phyloP scores from a whole-genome alignment of 306 rosid species.

The Fragaria nilgerrensis region DNA sequence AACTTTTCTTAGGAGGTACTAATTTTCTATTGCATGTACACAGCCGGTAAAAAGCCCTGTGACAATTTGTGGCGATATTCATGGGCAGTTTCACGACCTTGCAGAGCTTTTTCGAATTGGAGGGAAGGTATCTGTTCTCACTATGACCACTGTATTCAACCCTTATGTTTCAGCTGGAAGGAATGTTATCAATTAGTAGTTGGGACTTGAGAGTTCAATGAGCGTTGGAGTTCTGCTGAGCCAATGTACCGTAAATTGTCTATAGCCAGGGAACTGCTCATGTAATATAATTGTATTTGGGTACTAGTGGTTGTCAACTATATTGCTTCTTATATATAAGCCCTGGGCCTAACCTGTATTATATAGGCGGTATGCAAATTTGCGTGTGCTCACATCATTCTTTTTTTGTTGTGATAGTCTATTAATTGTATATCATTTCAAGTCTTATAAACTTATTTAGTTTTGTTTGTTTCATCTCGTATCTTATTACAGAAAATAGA shows the following conservation, averaged over 20 bases:
- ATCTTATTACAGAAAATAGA: too few species aligned
- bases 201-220: conserved; percentile 32
- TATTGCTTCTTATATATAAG: background rate
- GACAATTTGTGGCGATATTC: conserved; percentile 98
- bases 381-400: background rate
- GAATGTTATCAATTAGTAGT: conserved; percentile 41
- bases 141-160: conserved; percentile 31
- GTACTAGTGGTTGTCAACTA: background rate
- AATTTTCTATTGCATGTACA: conserved; percentile 28
- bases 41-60: conserved; percentile 99
- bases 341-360: background rate
- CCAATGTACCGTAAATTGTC: conserved; percentile 29
- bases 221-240: conserved; percentile 40
- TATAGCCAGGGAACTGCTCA: conserved; percentile 30
- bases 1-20: conserved; percentile 20
- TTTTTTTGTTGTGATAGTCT: background rate
- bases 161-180: conserved; percentile 37
- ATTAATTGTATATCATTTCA: background rate
- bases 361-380: background rate
- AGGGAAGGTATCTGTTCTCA: conserved; percentile 81
- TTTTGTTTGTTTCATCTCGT: conserved; percentile 5
- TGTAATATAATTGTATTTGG: conserved; percentile 23
- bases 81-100: conserved; percentile 99
- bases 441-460: background rate
- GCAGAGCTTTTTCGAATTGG: conserved; percentile 99